Percentiles rank a stretch among this genome's conserved stretches.
phyloP scores from a whole-genome alignment of 306 rosid genomes.

The Medicago truncatula region MtrunA17r5.0-ANR NC_053047.1:13538501-13539000 shows the following conservation, averaged over 20 bases:
- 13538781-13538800: neutral
- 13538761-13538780: neutral
- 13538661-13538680: too few species aligned
- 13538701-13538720: too few species aligned
- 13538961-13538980: neutral
- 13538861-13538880: slow-evolving; percentile 26
- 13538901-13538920: slow-evolving; percentile 33
- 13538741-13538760: neutral
- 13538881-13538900: slow-evolving; percentile 31
- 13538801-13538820: neutral
- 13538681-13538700: too few species aligned
- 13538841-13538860: neutral
- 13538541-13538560: too few species aligned
- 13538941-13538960: slow-evolving; percentile 5
- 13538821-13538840: neutral
- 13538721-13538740: neutral
- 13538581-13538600: too few species aligned
- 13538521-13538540: too few species aligned
- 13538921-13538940: slow-evolving; percentile 36
- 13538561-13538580: too few species aligned
- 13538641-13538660: too few species aligned
- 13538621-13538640: too few species aligned
- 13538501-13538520: too few species aligned
- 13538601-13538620: too few species aligned
- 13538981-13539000: neutral